Evolutionary conservation across 805 yeast genomes (phyloP), one percentile per base, ranked within the genome.

Genomic region (Teunomyces pallodes): DNA sequence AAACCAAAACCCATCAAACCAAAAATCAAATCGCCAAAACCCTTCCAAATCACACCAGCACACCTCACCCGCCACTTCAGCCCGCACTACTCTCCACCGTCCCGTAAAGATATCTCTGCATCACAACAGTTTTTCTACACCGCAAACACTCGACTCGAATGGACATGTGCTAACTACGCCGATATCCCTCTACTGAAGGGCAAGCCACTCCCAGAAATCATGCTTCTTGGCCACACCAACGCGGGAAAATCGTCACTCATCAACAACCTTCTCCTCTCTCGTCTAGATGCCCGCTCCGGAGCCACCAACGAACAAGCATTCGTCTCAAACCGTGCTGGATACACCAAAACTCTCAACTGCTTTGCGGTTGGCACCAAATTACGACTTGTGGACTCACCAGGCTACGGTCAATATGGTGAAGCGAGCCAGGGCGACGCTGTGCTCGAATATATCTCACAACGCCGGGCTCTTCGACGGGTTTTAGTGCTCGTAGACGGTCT

Each of bases 161-260:
- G 90, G 90, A 76, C 85, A 12, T 69, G 79, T 16, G 76, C 74
- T 5, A 61, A 68, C 5, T 83, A 77, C 50, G 54, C 66, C 9
- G 78, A 81, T 16, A 80, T 86, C 4, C 92, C 90, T 0, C 24
- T 20, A 4, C 24, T 20, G 6, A 20, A 20, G 24, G 24, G 24
- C 24, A 52, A 47, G 33, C 64, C 66, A 12, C 56, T 72, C 5
- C 96, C 96, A 0, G 96, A 90, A 58, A 79, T 90, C 4, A 70
- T 86, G 3, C 75, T 90, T 42, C 56, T 90, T 40, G 97, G 97
- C 0, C 79, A 88, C 53, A 85, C 95, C 42, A 90, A 90, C 56
- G 90, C 85, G 6, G 97, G 97, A 0, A 90, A 90, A 60, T 87
- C 96, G 0, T 82, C 95, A 0, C 62, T 90, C 24, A 69, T 90